Conservation (phyloP, 2,329 filamentous ascomycete genomes). For the Microcyclosporella mali region DNA sequence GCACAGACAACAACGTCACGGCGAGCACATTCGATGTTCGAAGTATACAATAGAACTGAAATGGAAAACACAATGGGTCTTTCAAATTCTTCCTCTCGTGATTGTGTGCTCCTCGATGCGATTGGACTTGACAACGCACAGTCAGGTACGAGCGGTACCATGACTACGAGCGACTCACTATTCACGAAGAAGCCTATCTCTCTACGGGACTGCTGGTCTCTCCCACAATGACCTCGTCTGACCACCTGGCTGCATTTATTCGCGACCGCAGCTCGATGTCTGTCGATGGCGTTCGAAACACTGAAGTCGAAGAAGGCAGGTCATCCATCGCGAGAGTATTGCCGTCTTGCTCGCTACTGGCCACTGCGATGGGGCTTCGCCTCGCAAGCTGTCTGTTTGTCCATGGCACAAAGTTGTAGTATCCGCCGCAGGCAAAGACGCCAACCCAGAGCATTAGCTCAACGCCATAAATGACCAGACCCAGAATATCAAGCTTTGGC, state of each 20-base stretch:
- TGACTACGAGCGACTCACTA: too few species aligned
- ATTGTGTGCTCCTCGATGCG: too few species aligned
- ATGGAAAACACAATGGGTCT: too few species aligned
- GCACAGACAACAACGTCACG: constrained; percentile 26
- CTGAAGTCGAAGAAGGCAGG: constrained; percentile 56
- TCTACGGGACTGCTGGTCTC: too few species aligned
- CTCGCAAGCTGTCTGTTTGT: constrained; percentile 34
- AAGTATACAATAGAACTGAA: too few species aligned
- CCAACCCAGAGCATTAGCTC: constrained; percentile 63
- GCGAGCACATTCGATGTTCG: constrained; percentile 10
- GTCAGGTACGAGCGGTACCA: too few species aligned
- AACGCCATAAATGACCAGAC: constrained; percentile 60
- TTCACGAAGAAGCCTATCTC: too few species aligned
- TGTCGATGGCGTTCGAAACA: constrained; percentile 53
- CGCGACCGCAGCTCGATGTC: constrained; percentile 29
- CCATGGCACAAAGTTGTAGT: constrained; percentile 60
- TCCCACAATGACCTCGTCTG: too few species aligned
- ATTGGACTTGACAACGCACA: too few species aligned
- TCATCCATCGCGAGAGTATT: constrained; percentile 40
- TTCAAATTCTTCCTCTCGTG: too few species aligned
- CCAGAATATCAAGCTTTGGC: constrained; percentile 52
- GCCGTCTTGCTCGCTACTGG: constrained; percentile 1
- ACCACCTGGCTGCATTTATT: constrained; percentile 1
- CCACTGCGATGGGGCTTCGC: neutral
- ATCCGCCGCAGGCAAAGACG: constrained; percentile 58